Evolutionary conservation across 2,329 filamentous ascomycete genomes (phyloP), one percentile per base, ranked within the genome.

Genomic region (Ophiostoma perfectum): DNA sequence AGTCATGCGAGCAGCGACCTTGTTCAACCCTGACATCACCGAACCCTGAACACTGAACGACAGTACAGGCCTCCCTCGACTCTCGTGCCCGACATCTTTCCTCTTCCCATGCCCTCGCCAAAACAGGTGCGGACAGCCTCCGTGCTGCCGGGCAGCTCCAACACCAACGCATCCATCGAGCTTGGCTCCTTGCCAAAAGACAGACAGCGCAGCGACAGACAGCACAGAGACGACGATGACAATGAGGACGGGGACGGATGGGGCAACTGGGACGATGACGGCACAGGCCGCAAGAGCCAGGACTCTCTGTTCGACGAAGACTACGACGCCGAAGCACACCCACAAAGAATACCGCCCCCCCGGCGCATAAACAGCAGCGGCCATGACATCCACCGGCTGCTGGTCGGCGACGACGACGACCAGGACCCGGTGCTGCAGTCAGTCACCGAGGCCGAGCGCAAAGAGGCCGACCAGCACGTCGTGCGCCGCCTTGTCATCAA

Each of bases 181-280:
- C 86, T 86, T 83, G 83, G 82, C 71, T 77, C 83, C 49, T 79
- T 86, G 71, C 75, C 75, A 52, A 77, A 38, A n/a, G 8, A 14
- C 27, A 27, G 27, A 9, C 62, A 60, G 8, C 55, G 12, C 18
- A 45, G 42, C 38, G 36, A 18, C 39, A 66, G 42, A 41, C 27
- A 65, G 45, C 12, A 66, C 52, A 90, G 92, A 73, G 88, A 92
- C 72, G 90, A 89, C 64, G 77, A 90, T 27, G 4, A 58, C 36
- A 27, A 18, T 62, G 5, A 49, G 18, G 41, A 38, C 65, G 41
- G 6, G 72, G 89, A 92, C 72, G 90, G 90, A 60, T 78, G 91
- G 49, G 87, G 90, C 71, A 91, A 94, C 73, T 93, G 97, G 75
- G 93, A 96, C 79, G 93, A 97, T 82, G 91, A 90, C 2, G 93